phyloP scores from a whole-genome alignment of 345 rosid genomes.

The Lumnitzera racemosa region DNA sequence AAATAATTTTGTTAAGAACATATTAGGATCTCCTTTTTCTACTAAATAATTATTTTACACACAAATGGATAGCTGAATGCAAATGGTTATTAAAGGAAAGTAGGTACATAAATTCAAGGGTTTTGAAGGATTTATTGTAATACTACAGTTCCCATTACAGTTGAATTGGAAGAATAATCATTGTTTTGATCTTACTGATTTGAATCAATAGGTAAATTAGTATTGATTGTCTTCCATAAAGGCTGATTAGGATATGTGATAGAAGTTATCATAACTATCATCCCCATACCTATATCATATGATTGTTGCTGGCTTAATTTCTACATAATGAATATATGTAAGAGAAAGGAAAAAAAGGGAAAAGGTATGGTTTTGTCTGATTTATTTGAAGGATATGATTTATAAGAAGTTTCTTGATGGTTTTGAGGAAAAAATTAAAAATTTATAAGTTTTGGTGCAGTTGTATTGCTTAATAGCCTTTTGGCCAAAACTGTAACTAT shows the following conservation, averaged over 20 bases:
- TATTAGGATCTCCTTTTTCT: too few relatives aligned
- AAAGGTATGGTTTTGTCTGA: too few relatives aligned
- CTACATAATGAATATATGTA: not conserved
- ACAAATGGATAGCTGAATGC: too few relatives aligned
- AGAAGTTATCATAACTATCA: not conserved
- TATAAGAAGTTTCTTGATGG: too few relatives aligned
- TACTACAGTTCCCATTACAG: conserved; percentile 22
- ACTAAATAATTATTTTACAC: too few relatives aligned
- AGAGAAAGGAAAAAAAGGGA: not conserved
- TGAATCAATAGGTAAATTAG: not conserved
- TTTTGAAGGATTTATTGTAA: conserved; percentile 2
- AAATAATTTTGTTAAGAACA: too few relatives aligned
- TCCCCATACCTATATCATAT: not conserved
- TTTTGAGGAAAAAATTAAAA: too few relatives aligned
- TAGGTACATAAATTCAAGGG: not conserved
- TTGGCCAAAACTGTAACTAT: too few relatives aligned
- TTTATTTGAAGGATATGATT: too few relatives aligned
- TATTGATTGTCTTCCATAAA: not conserved
- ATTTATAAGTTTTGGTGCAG: too few relatives aligned
- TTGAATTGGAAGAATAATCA: conserved; percentile 15
- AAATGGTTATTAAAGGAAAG: too few relatives aligned
- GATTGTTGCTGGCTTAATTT: conserved; percentile 11
- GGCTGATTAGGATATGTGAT: not conserved
- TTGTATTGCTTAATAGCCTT: too few relatives aligned
- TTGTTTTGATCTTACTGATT: not conserved